Evolutionary conservation across 164 flowering plant genomes (phyloP), one percentile per base, ranked within the genome.

Genomic region (Kalanchoe fedtschenkoi): DNA sequence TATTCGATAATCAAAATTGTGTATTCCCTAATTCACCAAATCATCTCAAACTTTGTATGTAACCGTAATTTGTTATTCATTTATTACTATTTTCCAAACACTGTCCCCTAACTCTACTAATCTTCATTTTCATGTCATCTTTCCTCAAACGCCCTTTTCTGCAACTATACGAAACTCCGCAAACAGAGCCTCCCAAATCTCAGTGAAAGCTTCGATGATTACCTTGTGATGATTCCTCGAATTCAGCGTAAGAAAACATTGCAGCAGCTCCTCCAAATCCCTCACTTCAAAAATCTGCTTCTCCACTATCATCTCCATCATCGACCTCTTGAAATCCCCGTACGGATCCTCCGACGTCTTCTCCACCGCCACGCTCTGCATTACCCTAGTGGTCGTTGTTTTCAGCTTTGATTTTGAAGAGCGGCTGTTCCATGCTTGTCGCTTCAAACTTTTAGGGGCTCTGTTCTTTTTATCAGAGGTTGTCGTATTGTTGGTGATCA

Each of bases 251-350:
- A 76, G 61, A 47, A 73, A 76, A 51, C 76, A 70, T 34, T 58
- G 68, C 64, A 76, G 46, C 17, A 76, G 75, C 65, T 73, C 66
- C 34, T 73, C 76, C 61, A 76, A 34, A 34, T 76, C 76, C 62
- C 61, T 51, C 6, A 58, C 61, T 14, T 61, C 72, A 35, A 68
- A 68, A 22, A 76, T 73, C 66, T 76, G 57, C 62, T 69, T 73
- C 67, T 73, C 79, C 65, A 70, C 0, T 17, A 74, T 72, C 80
- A 74, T 74, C 63, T 77, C 80, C 73, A 66, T 13, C 77, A 76
- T 76, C 33, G 77, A 76, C 43, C 9, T 62, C 71, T 65, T 74
- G 71, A 77, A 77, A 54, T 74, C 77, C 34, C 64, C 66, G 42
- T 62, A 62, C 5, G 80, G 80, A 34, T 71, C 68, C 15, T 53